These are phyloP conservation scores for Penicillium olsonii DNA, from an alignment of 2,329 filamentous ascomycete genomes.

Conservation along the genomic window DNA sequence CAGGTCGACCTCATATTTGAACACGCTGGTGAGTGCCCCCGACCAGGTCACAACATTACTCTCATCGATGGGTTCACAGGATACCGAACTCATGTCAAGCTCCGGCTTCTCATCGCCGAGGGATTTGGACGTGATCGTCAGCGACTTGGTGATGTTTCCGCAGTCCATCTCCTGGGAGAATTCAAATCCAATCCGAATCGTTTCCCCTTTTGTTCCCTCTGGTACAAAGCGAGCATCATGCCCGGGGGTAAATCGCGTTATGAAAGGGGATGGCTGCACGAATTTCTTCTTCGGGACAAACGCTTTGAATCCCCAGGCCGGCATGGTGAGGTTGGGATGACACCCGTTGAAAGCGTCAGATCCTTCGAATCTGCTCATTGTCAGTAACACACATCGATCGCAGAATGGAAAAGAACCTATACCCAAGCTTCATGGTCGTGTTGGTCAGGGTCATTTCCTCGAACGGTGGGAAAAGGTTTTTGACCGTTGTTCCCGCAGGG, in stretches of 20 bases:
- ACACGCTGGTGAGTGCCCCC: conserved; percentile 56
- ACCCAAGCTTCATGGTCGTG: conserved; percentile 48
- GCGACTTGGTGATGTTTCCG: conserved; percentile 50
- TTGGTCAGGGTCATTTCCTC: conserved; percentile 54
- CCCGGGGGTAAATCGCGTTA: conserved; percentile 44
- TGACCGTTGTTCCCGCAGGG: conserved; percentile 54
- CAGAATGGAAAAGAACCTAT: conserved; percentile 48
- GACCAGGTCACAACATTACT: conserved; percentile 52
- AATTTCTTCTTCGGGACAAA: conserved; percentile 63
- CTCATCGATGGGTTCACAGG: conserved; percentile 47
- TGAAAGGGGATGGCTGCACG: conserved; percentile 53
- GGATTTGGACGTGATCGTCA: conserved; percentile 56
- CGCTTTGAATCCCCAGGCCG: conserved; percentile 57
- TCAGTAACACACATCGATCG: conserved; percentile 57
- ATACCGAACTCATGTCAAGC: conserved; percentile 47
- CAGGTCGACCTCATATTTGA: conserved; percentile 40
- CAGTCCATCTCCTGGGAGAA: conserved; percentile 66
- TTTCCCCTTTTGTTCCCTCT: conserved; percentile 1
- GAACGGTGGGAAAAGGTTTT: conserved; percentile 64
- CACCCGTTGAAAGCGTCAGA: conserved; percentile 57
- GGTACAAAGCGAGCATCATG: conserved; percentile 39
- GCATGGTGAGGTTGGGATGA: conserved; percentile 47
- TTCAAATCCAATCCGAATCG: conserved; percentile 39
- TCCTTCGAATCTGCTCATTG: conserved; percentile 58
- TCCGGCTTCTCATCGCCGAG: conserved; percentile 42